Evolutionary conservation across 306 rosid species (phyloP).

Genomic region (Abrus precatorius): DNA sequence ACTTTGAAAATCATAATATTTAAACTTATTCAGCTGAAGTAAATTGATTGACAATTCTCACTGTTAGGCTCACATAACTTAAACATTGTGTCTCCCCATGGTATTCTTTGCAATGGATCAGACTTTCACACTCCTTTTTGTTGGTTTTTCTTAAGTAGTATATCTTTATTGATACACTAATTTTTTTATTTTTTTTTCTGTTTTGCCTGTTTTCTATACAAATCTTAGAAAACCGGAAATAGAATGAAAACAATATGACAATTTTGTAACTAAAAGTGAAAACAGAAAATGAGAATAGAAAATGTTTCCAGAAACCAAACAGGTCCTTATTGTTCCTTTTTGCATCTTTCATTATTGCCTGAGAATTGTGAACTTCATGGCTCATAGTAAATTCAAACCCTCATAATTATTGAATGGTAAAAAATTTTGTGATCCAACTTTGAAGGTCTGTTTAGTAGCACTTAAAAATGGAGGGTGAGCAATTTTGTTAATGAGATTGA

Average conservation of each 20-base stretch:
- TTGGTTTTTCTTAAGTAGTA: conserved; percentile 26
- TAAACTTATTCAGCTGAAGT: conserved; percentile 32
- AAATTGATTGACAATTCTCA: conserved; percentile 34
- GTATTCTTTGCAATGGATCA: conserved; percentile 20
- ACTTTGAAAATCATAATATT: conserved; percentile 15
- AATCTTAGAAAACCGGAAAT: too few relatives aligned
- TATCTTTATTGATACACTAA: conserved; percentile 18
- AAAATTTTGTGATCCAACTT: conserved; percentile 8
- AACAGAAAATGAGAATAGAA: too few relatives aligned
- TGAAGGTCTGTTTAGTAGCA: background rate
- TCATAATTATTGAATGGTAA: conserved; percentile 16
- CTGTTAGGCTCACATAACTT: conserved; percentile 31
- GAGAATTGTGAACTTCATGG: conserved; percentile 1
- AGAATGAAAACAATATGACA: too few relatives aligned
- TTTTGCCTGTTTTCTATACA: too few relatives aligned
- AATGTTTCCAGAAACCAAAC: too few relatives aligned
- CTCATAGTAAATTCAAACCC: conserved; percentile 1
- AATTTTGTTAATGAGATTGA: background rate
- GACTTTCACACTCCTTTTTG: conserved; percentile 14
- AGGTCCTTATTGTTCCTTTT: background rate
- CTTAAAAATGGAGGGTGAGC: background rate
- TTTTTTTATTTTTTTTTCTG: background rate
- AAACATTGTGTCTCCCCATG: background rate
- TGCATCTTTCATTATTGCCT: conserved; percentile 24
- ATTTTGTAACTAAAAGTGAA: too few relatives aligned